Conservation (phyloP, 805 yeast species). For the Hanseniaspora taiwanica region DNA sequence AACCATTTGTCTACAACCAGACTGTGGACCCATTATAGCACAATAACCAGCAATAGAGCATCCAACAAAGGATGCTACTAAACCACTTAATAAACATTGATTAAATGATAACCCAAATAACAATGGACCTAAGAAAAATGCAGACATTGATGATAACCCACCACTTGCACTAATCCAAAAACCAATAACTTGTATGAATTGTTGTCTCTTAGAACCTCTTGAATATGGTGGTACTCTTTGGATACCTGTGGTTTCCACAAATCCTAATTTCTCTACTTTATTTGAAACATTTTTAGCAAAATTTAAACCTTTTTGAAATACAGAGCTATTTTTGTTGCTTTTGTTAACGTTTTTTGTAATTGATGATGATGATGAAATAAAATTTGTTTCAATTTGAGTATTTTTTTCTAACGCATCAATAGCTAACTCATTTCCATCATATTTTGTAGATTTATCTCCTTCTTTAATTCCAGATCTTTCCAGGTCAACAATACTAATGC, state of each 20-base stretch:
- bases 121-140: conserved; percentile 64
- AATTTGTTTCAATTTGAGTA: too few relatives aligned
- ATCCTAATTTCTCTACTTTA: conserved; percentile 19
- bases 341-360: neutral
- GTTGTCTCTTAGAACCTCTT: conserved; percentile 31
- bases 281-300: neutral
- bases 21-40: conserved; percentile 77
- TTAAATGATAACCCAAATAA: conserved; percentile 55
- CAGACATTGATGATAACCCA: conserved; percentile 80
- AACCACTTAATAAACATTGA: conserved; percentile 49
- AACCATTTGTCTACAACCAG: conserved; percentile 85
- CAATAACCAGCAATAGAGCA: conserved; percentile 72
- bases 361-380: neutral
- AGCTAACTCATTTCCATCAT: too few relatives aligned
- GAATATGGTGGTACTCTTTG: conserved; percentile 61
- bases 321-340: neutral
- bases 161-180: conserved; percentile 82
- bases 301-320: neutral
- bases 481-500: too few relatives aligned
- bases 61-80: conserved; percentile 53
- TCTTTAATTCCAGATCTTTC: too few relatives aligned
- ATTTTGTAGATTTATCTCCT: too few relatives aligned
- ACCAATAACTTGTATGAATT: conserved; percentile 41
- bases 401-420: too few relatives aligned
- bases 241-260: conserved; percentile 66